Evolutionary conservation across 192 early-diverging fungal genomes (phyloP), one percentile per base, ranked within the genome.

Genomic region (Backusella macrospora): DNA sequence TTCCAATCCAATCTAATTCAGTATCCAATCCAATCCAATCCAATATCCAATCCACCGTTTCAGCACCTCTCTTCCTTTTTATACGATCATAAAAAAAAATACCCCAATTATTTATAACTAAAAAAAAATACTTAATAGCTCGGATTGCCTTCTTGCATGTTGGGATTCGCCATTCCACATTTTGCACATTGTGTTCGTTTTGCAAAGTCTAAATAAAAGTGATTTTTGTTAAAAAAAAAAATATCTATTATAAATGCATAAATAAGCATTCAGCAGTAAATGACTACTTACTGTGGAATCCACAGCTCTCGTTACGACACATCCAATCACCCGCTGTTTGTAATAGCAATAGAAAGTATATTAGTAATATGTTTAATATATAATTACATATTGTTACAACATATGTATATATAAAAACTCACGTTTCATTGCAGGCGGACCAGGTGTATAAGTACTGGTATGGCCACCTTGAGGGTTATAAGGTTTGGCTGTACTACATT

Each of bases 291-390:
- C 37, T 91, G 73, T 87, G 89, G 72, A 88, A 90, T 43, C 76
- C 73, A 66, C 90, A 91, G 18, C 59, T 72, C 12, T 80, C 64
- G 39, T 86, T 90, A n/a, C 85, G 82, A 72, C 88, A 90, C 75
- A 85, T 88, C 88, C 88, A 90, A 64, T 90, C 87, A 34, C 88
- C 86, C 15, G 67, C 18, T 29, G 15, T n/a, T 48, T 26, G 16
- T 48, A 9, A 69, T 15, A n/a, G 16, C 4, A 66, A 66, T 15
- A 66, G n/a, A 2, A 66, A 34, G 37, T 15, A 66, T 15, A 66
- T 15, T 15, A 66, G 4, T 21, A 9, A 66, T 5, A 66, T 14
- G n/a, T 42, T 5, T 21, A 26, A 29, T 21, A 37, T 21, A 66
- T 42, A 45, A 43, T 21, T 47, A 2, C 12, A 45, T 23, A 69